These are phyloP conservation scores for Aspergillus sparsus DNA, from an alignment of 495 filamentous ascomycete genomes.

Conservation along the genomic window DNA sequence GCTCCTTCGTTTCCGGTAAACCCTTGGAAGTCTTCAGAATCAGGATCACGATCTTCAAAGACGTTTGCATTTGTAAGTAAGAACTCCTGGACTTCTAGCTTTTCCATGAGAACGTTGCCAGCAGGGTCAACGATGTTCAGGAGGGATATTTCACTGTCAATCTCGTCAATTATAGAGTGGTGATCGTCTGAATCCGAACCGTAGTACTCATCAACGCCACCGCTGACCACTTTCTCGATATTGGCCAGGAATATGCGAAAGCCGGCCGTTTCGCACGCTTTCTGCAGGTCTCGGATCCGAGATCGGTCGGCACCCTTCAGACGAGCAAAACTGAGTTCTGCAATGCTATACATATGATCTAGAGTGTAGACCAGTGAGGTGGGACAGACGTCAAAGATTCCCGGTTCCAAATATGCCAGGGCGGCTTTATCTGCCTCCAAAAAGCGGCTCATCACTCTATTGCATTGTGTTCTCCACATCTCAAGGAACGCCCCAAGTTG, in stretches of 20 bases:
- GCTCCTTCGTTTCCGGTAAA: slow-evolving; percentile 4
- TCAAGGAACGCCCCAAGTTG: neutral
- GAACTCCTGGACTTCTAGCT: neutral
- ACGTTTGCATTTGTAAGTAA: neutral
- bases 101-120: neutral
- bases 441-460: neutral
- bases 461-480: slow-evolving; percentile 10
- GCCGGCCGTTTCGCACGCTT: slow-evolving; percentile 9
- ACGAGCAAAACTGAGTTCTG: slow-evolving; percentile 15
- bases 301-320: slow-evolving; percentile 15
- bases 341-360: slow-evolving; percentile 14
- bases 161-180: neutral
- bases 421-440: neutral
- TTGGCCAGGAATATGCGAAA: slow-evolving; percentile 9
- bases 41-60: neutral
- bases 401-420: neutral
- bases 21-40: neutral
- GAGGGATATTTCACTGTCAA: neutral
- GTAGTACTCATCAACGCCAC: slow-evolving; percentile 8
- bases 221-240: slow-evolving; percentile 11
- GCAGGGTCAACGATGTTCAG: neutral
- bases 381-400: neutral
- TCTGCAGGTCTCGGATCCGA: slow-evolving; percentile 10
- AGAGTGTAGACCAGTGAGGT: slow-evolving; percentile 12
- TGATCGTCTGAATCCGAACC: neutral